Conservation (phyloP, 768 basidiomycete genomes). For the Mycena metata region DNA sequence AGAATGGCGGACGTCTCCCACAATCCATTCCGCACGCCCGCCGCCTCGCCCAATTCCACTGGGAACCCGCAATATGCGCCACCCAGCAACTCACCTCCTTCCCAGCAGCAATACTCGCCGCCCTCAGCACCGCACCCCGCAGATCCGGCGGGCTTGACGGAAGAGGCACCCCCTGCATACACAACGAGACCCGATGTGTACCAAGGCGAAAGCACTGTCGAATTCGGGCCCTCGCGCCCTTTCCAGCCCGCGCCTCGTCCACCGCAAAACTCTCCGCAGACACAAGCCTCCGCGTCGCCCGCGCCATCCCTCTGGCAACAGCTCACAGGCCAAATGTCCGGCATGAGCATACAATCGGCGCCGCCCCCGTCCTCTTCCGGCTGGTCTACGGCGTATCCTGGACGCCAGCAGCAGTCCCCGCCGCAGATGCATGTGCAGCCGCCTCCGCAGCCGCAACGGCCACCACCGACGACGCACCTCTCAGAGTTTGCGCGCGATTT, state of each 20-base stretch:
- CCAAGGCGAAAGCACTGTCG: constrained; percentile 73
- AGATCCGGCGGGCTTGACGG: constrained; percentile 48
- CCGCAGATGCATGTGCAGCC: constrained; percentile 25
- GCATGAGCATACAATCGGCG: constrained; percentile 27
- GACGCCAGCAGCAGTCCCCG: constrained; percentile 29
- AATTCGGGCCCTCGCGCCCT: constrained; percentile 73
- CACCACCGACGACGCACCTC: constrained; percentile 31
- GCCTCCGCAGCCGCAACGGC: constrained; percentile 17
- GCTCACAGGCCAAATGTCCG: constrained; percentile 33
- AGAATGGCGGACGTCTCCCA: constrained; percentile 29
- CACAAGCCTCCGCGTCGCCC: constrained; percentile 5
- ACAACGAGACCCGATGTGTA: constrained; percentile 65
- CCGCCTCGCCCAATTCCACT: constrained; percentile 46
- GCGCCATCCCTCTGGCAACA: constrained; percentile 35
- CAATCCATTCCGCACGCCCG: constrained; percentile 53
- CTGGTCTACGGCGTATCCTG: constrained; percentile 40
- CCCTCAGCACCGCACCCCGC: background rate
- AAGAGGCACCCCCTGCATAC: constrained; percentile 81
- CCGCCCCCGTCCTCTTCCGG: background rate
- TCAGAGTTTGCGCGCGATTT: constrained; percentile 78
- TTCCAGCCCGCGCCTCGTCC: constrained; percentile 57
- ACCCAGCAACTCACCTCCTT: constrained; percentile 1
- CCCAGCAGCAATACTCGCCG: background rate
- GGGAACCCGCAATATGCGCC: constrained; percentile 35
- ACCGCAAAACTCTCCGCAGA: constrained; percentile 28